Evolutionary conservation across 1,284 basidiomycete species (phyloP).

Genomic region (Paramarasmius palmivorus): DNA sequence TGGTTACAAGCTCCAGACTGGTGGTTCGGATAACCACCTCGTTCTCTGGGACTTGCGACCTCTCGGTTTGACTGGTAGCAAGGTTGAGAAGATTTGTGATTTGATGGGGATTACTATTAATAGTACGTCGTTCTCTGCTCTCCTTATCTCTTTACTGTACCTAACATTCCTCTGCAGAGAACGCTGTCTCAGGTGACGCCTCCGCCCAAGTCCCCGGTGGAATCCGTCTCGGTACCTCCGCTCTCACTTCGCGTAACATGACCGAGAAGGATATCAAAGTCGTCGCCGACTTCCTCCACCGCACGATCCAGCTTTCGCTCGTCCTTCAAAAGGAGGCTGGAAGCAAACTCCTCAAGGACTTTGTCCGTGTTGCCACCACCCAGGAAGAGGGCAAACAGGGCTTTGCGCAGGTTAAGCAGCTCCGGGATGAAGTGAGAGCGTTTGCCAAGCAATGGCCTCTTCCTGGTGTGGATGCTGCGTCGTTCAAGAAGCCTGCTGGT

Average conservation of each 20-base stretch:
- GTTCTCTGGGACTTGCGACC: conserved; percentile 98
- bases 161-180: conserved; percentile 57
- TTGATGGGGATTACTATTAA: conserved; percentile 95
- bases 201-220: conserved; percentile 97
- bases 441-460: conserved; percentile 92
- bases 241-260: conserved; percentile 96
- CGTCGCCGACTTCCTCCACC: conserved; percentile 92
- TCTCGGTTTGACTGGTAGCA: conserved; percentile 93
- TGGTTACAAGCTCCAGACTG: conserved; percentile 96
- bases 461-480: conserved; percentile 82
- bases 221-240: conserved; percentile 94
- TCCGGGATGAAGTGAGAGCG: conserved; percentile 71
- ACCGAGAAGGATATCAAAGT: conserved; percentile 82
- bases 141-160: neutral
- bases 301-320: conserved; percentile 86
- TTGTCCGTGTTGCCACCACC: conserved; percentile 80
- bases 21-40: conserved; percentile 97
- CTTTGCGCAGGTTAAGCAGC: conserved; percentile 67
- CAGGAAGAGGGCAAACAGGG: conserved; percentile 75
- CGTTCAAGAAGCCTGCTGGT: conserved; percentile 64
- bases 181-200: conserved; percentile 94
- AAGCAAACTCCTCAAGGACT: conserved; percentile 95
- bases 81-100: conserved; percentile 99
- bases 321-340: conserved; percentile 93
- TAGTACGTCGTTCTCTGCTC: conserved; percentile 53